Conservation (phyloP, 805 yeast species). For the Clavispora carvajalis region DNA sequence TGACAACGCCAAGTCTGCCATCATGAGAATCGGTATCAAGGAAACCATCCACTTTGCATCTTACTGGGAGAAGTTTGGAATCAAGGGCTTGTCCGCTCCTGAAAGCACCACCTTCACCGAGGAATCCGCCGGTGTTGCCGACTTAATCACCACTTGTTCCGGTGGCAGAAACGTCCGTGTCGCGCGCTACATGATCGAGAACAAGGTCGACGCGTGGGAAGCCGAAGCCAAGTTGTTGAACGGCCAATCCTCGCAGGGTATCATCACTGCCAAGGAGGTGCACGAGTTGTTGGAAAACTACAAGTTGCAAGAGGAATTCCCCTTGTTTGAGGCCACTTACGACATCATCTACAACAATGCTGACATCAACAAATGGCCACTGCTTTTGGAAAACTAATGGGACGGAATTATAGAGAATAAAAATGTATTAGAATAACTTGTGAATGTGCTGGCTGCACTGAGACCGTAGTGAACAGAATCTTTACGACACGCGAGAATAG, state of each 20-base stretch:
- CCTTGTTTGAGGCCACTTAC: conserved; percentile 43
- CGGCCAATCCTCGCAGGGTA: conserved; percentile 45
- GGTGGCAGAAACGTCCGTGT: conserved; percentile 46
- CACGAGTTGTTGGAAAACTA: conserved; percentile 39
- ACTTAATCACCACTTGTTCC: conserved; percentile 42
- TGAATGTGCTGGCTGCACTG: too few species aligned
- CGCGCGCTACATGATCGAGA: conserved; percentile 41
- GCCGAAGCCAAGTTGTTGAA: conserved; percentile 41
- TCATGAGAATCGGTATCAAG: conserved; percentile 42
- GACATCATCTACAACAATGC: conserved; percentile 38
- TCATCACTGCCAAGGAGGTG: conserved; percentile 42
- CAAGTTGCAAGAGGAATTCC: conserved; percentile 32
- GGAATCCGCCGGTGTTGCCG: conserved; percentile 45
- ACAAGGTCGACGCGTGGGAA: conserved; percentile 35
- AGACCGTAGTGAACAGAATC: too few species aligned
- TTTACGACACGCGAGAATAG: too few species aligned
- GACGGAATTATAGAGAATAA: conserved; percentile 5
- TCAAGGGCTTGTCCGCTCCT: conserved; percentile 25
- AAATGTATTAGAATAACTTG: too few species aligned
- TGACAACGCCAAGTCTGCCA: conserved; percentile 44
- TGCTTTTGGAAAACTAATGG: conserved; percentile 27
- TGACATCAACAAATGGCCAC: conserved; percentile 38
- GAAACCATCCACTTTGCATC: conserved; percentile 40
- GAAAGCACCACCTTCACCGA: conserved; percentile 38
- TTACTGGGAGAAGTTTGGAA: conserved; percentile 19